A percentile compares a stretch with the other conserved stretches of the same genome.
phyloP scores from a whole-genome alignment of 192 early-diverging fungal genomes.

The Rhizophagus clarus region DNA sequence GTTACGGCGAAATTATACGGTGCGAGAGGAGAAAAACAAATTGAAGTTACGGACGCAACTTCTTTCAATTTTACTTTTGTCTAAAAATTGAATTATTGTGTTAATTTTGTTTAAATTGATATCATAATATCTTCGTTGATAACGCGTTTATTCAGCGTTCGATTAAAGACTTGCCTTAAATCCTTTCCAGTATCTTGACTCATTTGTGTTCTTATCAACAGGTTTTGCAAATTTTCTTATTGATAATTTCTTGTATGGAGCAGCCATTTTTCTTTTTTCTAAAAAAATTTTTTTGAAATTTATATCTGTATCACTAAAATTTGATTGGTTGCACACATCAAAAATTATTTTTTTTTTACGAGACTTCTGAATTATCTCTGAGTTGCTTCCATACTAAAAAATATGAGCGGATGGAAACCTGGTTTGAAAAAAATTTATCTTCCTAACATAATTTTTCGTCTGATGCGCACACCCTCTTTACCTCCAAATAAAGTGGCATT shows the following conservation, averaged over 20 bases:
- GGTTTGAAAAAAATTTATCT: conserved; percentile 74
- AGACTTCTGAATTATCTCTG: too few relatives aligned
- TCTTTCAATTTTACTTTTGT: conserved; percentile 88
- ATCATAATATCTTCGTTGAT: too few relatives aligned
- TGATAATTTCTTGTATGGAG: conserved; percentile 14
- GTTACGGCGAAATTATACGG: conserved; percentile 93
- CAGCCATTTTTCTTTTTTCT: not conserved
- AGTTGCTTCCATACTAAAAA: not conserved
- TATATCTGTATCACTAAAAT: not conserved
- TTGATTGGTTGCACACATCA: not conserved
- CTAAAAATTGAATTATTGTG: conserved; percentile 38
- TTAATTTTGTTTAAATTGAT: too few relatives aligned
- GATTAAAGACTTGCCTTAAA: conserved; percentile 58
- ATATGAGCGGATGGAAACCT: not conserved
- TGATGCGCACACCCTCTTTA: conserved; percentile 74
- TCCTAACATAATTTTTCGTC: conserved; percentile 83
- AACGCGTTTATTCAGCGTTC: not conserved
- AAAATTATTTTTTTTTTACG: not conserved
- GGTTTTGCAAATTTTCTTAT: not conserved
- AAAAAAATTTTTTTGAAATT: conserved; percentile 15
- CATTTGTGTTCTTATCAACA: conserved; percentile 40
- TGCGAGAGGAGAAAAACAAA: conserved; percentile 76
- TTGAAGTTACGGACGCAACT: conserved; percentile 77
- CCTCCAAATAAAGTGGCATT: conserved; percentile 89
- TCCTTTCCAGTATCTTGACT: conserved; percentile 75